Evolutionary conservation across 495 filamentous ascomycete species (phyloP).

Genomic region (Aspergillus panamensis): DNA sequence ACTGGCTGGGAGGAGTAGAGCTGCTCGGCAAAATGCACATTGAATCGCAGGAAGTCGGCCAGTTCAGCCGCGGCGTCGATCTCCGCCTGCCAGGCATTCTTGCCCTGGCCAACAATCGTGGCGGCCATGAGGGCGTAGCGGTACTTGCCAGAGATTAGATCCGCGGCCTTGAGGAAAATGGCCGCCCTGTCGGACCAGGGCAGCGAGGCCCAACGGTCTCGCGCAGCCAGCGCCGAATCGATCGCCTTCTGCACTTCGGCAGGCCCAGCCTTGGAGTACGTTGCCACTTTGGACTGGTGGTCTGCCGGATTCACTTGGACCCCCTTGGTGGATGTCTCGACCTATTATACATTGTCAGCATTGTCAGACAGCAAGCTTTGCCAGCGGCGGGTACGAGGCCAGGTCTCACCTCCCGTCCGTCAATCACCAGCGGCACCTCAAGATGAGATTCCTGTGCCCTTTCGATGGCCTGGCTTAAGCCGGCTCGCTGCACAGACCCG

Average conservation of each 20-base stretch:
- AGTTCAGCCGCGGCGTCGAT: constrained; percentile 90
- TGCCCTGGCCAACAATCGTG: constrained; percentile 92
- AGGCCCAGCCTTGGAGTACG: constrained; percentile 65
- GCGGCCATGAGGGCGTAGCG: constrained; percentile 86
- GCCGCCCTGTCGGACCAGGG: constrained; percentile 86
- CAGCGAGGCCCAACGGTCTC: constrained; percentile 71
- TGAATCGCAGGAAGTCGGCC: constrained; percentile 80
- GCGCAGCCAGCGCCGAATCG: constrained; percentile 74
- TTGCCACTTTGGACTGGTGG: constrained; percentile 17
- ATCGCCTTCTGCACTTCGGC: constrained; percentile 70
- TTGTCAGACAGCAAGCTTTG: too few relatives aligned
- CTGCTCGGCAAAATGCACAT: constrained; percentile 69
- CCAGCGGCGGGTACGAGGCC: too few relatives aligned
- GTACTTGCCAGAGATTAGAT: constrained; percentile 82
- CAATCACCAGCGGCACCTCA: too few relatives aligned
- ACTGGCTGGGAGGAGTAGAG: constrained; percentile 70
- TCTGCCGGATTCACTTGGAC: not conserved
- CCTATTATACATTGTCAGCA: too few relatives aligned
- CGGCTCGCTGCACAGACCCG: too few relatives aligned
- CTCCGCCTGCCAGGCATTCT: constrained; percentile 95
- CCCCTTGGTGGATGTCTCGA: too few relatives aligned
- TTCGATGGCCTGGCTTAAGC: too few relatives aligned
- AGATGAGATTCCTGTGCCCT: too few relatives aligned
- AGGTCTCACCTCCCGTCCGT: too few relatives aligned
- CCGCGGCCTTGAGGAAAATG: constrained; percentile 86